Percentiles rank a stretch among this genome's conserved stretches.
phyloP scores from a whole-genome alignment of 148 eudicot species.

The Rhododendron mucronatum region DNA sequence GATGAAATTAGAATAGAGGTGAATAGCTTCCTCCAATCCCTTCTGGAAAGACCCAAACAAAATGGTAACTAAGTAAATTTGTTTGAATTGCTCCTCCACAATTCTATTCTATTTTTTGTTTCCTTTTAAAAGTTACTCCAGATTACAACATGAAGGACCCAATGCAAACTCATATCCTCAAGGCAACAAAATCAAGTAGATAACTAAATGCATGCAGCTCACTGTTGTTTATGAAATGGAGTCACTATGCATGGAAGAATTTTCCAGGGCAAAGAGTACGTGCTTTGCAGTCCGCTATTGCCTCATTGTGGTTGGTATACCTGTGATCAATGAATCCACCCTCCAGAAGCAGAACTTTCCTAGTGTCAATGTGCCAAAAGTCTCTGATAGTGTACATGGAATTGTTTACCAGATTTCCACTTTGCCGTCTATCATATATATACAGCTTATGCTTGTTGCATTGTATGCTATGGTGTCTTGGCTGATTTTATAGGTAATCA shows the following conservation, averaged over 20 bases:
- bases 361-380: background rate
- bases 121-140: background rate
- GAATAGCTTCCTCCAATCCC: background rate
- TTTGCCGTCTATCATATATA: background rate
- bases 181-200: background rate
- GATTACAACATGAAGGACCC: background rate
- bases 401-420: background rate
- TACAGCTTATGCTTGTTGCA: background rate
- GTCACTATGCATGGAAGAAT: background rate
- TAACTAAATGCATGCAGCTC: background rate
- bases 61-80: background rate
- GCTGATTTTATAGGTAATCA: background rate
- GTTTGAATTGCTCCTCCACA: background rate
- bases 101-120: background rate
- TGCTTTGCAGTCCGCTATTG: background rate
- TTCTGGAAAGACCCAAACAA: background rate
- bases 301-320: background rate
- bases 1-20: too few species aligned
- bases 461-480: background rate
- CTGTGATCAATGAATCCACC: background rate
- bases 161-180: background rate
- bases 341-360: slow-evolving; percentile 1
- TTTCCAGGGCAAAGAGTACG: background rate
- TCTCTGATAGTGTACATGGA: background rate
- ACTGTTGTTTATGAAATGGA: background rate